These are phyloP conservation scores for Fusarium transvaalense DNA, from an alignment of 2,329 filamentous ascomycete species.

Conservation along the genomic window DNA sequence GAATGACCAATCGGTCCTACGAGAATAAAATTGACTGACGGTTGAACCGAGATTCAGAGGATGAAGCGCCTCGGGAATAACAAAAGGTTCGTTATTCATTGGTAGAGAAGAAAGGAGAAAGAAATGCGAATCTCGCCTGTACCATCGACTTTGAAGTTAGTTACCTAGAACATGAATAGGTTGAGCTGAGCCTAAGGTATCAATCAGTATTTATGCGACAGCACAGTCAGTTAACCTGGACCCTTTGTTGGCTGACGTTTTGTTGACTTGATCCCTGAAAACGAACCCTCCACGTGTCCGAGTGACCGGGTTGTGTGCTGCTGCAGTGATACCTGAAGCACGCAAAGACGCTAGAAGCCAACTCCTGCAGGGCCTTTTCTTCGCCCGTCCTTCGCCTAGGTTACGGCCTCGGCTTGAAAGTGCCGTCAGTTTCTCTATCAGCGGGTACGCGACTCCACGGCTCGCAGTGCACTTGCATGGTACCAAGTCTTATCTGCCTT, in stretches of 20 bases:
- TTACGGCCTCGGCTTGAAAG: constrained; percentile 36
- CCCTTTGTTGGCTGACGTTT: constrained; percentile 11
- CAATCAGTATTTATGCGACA: background rate
- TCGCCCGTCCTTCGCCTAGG: background rate
- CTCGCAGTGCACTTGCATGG: constrained; percentile 23
- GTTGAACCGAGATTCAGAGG: constrained; percentile 17
- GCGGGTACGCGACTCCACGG: constrained; percentile 24
- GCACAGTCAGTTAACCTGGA: constrained; percentile 23
- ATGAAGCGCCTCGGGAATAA: background rate
- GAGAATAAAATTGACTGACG: background rate
- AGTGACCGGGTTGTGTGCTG: constrained; percentile 25
- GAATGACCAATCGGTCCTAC: constrained; percentile 10
- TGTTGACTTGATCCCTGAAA: constrained; percentile 29
- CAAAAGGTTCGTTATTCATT: background rate
- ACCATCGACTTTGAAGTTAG: no score
- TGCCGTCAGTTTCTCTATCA: constrained; percentile 27
- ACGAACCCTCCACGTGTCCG: constrained; percentile 36
- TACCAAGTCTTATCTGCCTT: constrained; percentile 24
- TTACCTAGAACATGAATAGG: background rate
- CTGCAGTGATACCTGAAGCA: constrained; percentile 36
- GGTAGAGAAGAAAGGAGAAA: background rate
- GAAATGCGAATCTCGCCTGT: background rate
- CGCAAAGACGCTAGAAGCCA: constrained; percentile 21
- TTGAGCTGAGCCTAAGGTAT: background rate
- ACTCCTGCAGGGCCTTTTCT: constrained; percentile 23